phyloP scores from a whole-genome alignment of 345 rosid genomes.

The Melastoma malabathricum region DNA sequence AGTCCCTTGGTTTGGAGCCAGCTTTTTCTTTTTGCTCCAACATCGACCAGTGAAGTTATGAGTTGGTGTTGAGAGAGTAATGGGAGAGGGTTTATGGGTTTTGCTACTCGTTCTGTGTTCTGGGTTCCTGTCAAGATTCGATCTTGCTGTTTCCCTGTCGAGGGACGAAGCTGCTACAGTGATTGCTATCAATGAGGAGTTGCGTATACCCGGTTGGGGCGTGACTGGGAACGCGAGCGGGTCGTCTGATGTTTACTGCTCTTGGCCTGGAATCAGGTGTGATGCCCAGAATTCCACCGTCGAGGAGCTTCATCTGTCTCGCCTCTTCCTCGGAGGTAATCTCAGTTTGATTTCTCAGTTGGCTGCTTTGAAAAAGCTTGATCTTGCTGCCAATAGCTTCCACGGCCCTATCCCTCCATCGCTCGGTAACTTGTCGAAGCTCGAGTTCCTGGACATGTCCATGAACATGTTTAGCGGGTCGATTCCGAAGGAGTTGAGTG shows the following conservation, averaged over 20 bases:
- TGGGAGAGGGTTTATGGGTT: conserved; percentile 32
- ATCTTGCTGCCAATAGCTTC: conserved; percentile 51
- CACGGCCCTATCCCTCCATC: conserved; percentile 55
- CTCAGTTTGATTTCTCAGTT: conserved; percentile 54
- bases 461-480: conserved; percentile 45
- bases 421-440: conserved; percentile 47
- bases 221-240: conserved; percentile 20
- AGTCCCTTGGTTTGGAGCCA: too few species aligned
- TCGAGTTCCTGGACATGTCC: conserved; percentile 71
- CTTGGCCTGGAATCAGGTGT: conserved; percentile 65
- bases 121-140: too few species aligned
- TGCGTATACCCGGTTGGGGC: conserved; percentile 75
- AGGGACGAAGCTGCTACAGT: conserved; percentile 40
- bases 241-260: conserved; percentile 32
- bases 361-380: conserved; percentile 51
- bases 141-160: conserved; percentile 17
- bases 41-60: too few species aligned
- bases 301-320: conserved; percentile 63
- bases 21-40: too few species aligned
- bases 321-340: conserved; percentile 74
- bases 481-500: conserved; percentile 52
- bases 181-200: conserved; percentile 56
- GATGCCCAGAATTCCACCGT: conserved; percentile 50
- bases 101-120: conserved; percentile 18
- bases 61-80: too few species aligned